These are phyloP conservation scores for Exophiala alcalophila DNA, from an alignment of 2,329 filamentous ascomycete species.

Conservation along the genomic window DNA sequence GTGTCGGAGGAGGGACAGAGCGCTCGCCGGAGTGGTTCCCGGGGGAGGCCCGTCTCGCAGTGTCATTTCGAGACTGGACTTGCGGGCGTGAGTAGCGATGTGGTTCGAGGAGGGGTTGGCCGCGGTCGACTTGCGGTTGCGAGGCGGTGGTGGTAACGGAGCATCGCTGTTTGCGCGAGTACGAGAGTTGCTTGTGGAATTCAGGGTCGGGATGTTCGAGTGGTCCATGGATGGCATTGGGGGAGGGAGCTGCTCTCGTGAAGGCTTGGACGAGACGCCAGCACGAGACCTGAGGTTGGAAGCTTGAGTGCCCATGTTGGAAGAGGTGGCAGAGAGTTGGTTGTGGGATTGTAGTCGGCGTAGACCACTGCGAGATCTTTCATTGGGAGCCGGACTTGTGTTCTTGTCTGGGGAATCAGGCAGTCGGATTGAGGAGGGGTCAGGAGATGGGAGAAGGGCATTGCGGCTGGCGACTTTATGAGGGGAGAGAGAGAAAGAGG, in stretches of 20 bases:
- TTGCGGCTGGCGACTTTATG: conserved; percentile 24
- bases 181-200: conserved; percentile 30
- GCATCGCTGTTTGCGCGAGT: conserved; percentile 73
- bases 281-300: conserved; percentile 22
- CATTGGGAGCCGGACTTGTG: conserved; percentile 55
- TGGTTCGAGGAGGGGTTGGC: conserved; percentile 41
- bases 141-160: conserved; percentile 39
- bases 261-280: conserved; percentile 16
- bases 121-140: conserved; percentile 27
- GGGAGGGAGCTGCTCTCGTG: conserved; percentile 33
- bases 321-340: conserved; percentile 53
- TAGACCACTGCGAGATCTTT: conserved; percentile 64
- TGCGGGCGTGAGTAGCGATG: conserved; percentile 44
- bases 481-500: conserved; percentile 25
- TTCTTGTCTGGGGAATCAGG: conserved; percentile 28
- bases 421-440: conserved; percentile 19
- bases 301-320: conserved; percentile 38
- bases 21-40: conserved; percentile 54
- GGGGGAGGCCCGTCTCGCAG: conserved; percentile 76
- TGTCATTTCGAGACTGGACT: conserved; percentile 65
- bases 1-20: conserved; percentile 47
- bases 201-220: conserved; percentile 32
- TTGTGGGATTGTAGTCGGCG: conserved; percentile 75
- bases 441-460: conserved; percentile 21
- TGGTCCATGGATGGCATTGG: conserved; percentile 50